Evolutionary conservation across 495 filamentous ascomycete genomes (phyloP).

Genomic region (Penicillium chermesinum): DNA sequence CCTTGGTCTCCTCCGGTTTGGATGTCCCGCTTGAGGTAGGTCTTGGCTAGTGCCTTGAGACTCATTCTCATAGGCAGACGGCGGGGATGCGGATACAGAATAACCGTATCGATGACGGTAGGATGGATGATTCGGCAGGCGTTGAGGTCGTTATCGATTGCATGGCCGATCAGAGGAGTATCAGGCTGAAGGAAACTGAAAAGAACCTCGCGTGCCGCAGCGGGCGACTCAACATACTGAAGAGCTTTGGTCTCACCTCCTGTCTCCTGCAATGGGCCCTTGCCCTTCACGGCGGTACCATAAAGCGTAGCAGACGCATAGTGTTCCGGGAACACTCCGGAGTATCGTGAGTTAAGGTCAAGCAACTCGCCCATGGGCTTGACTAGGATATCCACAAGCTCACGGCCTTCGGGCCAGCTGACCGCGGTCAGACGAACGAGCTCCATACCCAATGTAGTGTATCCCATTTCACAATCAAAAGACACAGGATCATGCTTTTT

Average conservation of each 20-base stretch:
- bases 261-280: neutral
- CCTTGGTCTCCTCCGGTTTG: constrained; percentile 67
- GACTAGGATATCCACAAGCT: constrained; percentile 79
- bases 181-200: constrained; percentile 62
- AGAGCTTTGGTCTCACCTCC: constrained; percentile 32
- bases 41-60: constrained; percentile 62
- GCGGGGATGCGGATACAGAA: constrained; percentile 77
- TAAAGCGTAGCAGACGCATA: constrained; percentile 63
- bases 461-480: constrained; percentile 98
- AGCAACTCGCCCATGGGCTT: constrained; percentile 76
- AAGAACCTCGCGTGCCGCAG: constrained; percentile 65
- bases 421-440: constrained; percentile 82
- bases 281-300: constrained; percentile 16
- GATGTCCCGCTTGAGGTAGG: constrained; percentile 64
- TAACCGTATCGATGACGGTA: constrained; percentile 75
- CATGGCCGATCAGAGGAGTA: constrained; percentile 87
- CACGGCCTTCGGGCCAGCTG: constrained; percentile 73
- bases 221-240: constrained; percentile 65
- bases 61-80: constrained; percentile 66
- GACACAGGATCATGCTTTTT: constrained; percentile 50
- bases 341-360: constrained; percentile 86
- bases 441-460: constrained; percentile 80
- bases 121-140: constrained; percentile 76
- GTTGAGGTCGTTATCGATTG: constrained; percentile 92
- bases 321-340: constrained; percentile 73